A percentile compares a stretch with the other conserved stretches of the same genome.
Conservation (phyloP, 345 rosid species). For the Eutrema yunnanense region DNA sequence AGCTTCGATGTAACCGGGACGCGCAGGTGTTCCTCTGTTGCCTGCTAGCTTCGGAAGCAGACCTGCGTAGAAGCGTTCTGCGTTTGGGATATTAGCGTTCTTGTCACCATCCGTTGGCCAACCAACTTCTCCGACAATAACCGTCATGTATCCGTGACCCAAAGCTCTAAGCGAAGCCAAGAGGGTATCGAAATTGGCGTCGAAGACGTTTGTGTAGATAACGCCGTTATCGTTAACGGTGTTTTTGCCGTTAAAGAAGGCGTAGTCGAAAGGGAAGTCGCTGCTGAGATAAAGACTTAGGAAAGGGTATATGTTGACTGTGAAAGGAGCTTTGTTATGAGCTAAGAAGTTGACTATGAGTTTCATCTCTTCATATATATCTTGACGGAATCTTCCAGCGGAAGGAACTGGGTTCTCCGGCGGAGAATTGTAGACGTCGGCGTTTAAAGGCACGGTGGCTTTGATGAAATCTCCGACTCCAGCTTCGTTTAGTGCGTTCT, state of each 20-base stretch:
- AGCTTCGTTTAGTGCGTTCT: conserved; percentile 77
- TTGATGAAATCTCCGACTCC: conserved; percentile 63
- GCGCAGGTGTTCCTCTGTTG: conserved; percentile 64
- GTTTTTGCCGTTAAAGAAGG: conserved; percentile 69
- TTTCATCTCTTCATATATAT: conserved; percentile 53
- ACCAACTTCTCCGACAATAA: conserved; percentile 81
- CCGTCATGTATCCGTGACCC: conserved; percentile 53
- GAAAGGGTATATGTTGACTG: conserved; percentile 90
- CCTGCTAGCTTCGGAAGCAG: conserved; percentile 52
- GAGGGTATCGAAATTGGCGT: conserved; percentile 86
- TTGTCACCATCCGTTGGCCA: conserved; percentile 97
- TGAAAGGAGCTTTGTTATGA: conserved; percentile 72
- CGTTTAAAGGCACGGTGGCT: conserved; percentile 84
- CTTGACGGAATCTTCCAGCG: conserved; percentile 67
- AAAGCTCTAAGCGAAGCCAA: conserved; percentile 53
- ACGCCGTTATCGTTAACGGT: conserved; percentile 51
- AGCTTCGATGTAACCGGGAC: conserved; percentile 53
- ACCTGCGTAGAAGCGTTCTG: conserved; percentile 68
- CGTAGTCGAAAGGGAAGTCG: conserved; percentile 71
- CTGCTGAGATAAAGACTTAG: conserved; percentile 73
- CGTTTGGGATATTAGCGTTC: conserved; percentile 57
- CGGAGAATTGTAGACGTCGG: conserved; percentile 77
- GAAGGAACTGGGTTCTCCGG: conserved; percentile 56
- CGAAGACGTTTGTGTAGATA: conserved; percentile 71
- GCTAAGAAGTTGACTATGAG: conserved; percentile 62